A percentile compares a stretch with the other conserved stretches of the same genome.
Evolutionary conservation across 2,329 filamentous ascomycete species (phyloP).

Genomic region (Xylariales sp.): DNA sequence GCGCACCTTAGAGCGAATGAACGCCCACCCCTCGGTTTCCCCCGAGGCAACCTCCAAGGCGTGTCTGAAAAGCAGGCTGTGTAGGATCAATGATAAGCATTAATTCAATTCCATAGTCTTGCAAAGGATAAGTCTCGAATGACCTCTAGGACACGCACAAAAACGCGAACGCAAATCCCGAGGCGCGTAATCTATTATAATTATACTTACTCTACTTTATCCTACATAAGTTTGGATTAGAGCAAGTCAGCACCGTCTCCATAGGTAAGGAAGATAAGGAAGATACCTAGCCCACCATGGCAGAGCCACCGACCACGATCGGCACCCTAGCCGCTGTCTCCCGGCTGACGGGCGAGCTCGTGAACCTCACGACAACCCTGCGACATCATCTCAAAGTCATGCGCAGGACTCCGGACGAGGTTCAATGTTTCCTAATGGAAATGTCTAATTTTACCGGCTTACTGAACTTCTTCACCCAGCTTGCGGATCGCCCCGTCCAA

Average conservation of each 20-base stretch:
- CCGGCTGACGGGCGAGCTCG: slow-evolving; percentile 23
- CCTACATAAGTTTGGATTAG: not conserved
- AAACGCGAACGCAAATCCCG: not conserved
- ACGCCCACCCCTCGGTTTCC: slow-evolving; percentile 16
- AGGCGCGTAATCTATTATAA: not conserved
- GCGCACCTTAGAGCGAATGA: slow-evolving; percentile 20
- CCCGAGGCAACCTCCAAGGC: slow-evolving; percentile 23
- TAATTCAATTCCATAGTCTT: not conserved
- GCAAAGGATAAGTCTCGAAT: not conserved
- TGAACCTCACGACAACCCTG: slow-evolving; percentile 27
- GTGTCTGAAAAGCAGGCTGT: slow-evolving; percentile 17
- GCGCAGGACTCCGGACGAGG: slow-evolving; percentile 25
- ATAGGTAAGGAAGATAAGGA: not conserved
- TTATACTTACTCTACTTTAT: not conserved
- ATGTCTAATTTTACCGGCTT: slow-evolving; percentile 25
- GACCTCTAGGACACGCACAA: not conserved
- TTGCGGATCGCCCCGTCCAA: not conserved
- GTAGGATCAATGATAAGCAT: not conserved
- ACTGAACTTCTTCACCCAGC: slow-evolving; percentile 26
- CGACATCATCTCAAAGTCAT: slow-evolving; percentile 20
- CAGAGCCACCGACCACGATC: slow-evolving; percentile 8
- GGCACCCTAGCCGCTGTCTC: slow-evolving; percentile 18
- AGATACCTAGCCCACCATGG: slow-evolving; percentile 11
- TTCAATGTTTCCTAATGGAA: slow-evolving; percentile 25
- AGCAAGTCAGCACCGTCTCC: not conserved